These are phyloP conservation scores for Pseudomassariella vexata DNA, from an alignment of 2,329 filamentous ascomycete genomes.

Conservation along the genomic window DNA sequence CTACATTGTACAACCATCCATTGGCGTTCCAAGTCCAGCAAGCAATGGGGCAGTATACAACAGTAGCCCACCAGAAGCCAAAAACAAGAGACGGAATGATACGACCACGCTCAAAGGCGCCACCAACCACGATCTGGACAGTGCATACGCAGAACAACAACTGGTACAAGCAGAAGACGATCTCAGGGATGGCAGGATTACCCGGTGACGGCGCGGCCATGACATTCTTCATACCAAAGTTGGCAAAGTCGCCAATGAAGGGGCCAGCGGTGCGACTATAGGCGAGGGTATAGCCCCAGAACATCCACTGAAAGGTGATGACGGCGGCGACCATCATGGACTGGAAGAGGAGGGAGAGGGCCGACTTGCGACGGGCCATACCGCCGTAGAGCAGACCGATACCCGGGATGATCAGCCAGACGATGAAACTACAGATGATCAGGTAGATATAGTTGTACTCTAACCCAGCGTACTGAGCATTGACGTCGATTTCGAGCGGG, in stretches of 20 bases:
- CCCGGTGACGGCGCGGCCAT: constrained; percentile 30
- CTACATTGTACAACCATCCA: constrained; percentile 59
- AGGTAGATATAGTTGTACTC: constrained; percentile 59
- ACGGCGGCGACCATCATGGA: constrained; percentile 40
- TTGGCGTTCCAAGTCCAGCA: constrained; percentile 49
- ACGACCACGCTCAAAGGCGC: constrained; percentile 30
- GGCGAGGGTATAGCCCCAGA: constrained; percentile 40
- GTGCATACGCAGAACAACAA: constrained; percentile 31
- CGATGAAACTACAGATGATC: constrained; percentile 52
- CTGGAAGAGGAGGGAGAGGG: constrained; percentile 40
- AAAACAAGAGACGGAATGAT: constrained; percentile 52
- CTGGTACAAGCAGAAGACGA: constrained; percentile 31
- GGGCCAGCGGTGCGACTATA: constrained; percentile 28
- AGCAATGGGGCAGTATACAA: constrained; percentile 42
- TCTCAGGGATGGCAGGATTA: constrained; percentile 29
- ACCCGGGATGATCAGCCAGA: constrained; percentile 52
- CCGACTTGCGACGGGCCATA: constrained; percentile 30
- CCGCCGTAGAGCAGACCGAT: constrained; percentile 34
- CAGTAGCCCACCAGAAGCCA: constrained; percentile 56
- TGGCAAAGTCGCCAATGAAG: constrained; percentile 28
- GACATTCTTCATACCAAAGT: constrained; percentile 28
- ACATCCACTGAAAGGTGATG: constrained; percentile 40
- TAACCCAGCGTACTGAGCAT: constrained; percentile 50
- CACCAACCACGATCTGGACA: constrained; percentile 32
- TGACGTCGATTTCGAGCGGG: constrained; percentile 11